Evolutionary conservation across 148 eudicot species (phyloP).

Genomic region (Mesembryanthemum crystallinum): DNA sequence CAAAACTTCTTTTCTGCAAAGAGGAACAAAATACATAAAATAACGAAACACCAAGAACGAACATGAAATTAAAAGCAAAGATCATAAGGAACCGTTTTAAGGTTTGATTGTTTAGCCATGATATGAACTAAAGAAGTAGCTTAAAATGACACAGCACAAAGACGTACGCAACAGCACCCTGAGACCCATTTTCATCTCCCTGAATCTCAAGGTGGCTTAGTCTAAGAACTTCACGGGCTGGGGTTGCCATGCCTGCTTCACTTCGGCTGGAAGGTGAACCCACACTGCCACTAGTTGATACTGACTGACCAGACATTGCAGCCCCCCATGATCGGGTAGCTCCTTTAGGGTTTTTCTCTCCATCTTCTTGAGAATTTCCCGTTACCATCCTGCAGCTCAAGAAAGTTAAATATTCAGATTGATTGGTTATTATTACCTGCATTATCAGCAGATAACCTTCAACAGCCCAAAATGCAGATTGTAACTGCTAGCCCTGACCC

Average conservation of each 20-base stretch:
- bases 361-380: constrained; percentile 43
- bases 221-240: constrained; percentile 62
- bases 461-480: background rate
- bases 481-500: background rate
- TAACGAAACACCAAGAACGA: too few relatives aligned
- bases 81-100: background rate
- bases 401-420: background rate
- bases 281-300: constrained; percentile 86
- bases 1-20: background rate
- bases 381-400: constrained; percentile 36
- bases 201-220: constrained; percentile 75
- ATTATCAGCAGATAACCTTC: background rate
- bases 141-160: background rate
- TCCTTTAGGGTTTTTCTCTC: constrained; percentile 46
- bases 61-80: background rate
- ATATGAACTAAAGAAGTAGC: background rate
- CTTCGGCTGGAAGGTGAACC: constrained; percentile 82
- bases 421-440: background rate
- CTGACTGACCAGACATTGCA: constrained; percentile 72
- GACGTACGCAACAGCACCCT: constrained; percentile 64
- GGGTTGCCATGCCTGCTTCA: constrained; percentile 62
- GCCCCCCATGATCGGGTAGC: constrained; percentile 71
- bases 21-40: background rate
- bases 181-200: constrained; percentile 67
- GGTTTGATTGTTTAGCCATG: background rate